A percentile compares a stretch with the other conserved stretches of the same genome.
These are phyloP conservation scores for Backusella macrospora DNA, from an alignment of 192 early-diverging fungal species.

Conservation along the genomic window DNA sequence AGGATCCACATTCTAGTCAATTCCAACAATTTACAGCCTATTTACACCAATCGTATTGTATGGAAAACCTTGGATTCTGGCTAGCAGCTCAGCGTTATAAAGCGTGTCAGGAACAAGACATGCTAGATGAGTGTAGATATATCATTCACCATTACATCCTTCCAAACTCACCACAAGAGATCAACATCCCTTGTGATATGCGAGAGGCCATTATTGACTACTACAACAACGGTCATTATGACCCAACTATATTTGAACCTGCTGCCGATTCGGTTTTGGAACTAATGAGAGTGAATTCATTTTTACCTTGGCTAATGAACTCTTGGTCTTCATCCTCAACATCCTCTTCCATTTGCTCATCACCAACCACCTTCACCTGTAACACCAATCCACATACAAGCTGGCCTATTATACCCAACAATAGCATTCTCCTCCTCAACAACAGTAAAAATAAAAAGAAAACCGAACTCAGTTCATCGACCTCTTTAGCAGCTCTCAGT, in stretches of 20 bases:
- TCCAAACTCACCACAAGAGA: constrained; percentile 35
- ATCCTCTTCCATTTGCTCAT: background rate
- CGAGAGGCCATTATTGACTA: constrained; percentile 27
- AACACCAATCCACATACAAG: background rate
- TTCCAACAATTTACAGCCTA: constrained; percentile 26
- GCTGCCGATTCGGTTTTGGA: constrained; percentile 33
- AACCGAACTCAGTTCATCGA: background rate
- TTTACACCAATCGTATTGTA: constrained; percentile 43
- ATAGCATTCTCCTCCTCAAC: background rate
- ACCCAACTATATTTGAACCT: constrained; percentile 23
- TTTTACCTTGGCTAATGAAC: constrained; percentile 31
- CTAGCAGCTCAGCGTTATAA: constrained; percentile 36
- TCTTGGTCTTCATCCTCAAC: background rate
- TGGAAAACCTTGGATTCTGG: constrained; percentile 48
- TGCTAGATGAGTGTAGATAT: constrained; percentile 4
- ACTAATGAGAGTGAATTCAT: constrained; percentile 40
- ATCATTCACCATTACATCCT: constrained; percentile 27
- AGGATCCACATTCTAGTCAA: background rate
- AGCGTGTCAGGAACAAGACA: background rate
- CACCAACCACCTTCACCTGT: background rate
- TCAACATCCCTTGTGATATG: constrained; percentile 42
- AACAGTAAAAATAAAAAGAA: background rate
- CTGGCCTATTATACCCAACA: background rate
- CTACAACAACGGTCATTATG: constrained; percentile 17
- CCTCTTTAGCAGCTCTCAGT: background rate